Percentiles rank a stretch among this genome's conserved stretches.
phyloP scores from a whole-genome alignment of 2,329 filamentous ascomycete genomes.

The Ophiostoma piceae region DNA sequence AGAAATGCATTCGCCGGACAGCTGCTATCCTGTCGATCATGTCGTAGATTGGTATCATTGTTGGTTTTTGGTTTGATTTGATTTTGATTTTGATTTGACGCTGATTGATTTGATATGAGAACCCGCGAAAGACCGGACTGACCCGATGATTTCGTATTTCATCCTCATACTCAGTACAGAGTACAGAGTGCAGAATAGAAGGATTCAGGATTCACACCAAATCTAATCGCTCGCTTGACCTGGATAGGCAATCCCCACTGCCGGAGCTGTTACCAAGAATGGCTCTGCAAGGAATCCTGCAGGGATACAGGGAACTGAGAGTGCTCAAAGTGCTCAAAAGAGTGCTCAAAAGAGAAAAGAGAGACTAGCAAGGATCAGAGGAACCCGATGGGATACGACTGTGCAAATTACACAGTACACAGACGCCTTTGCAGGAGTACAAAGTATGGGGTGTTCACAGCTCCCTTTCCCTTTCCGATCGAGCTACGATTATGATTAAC shows the following conservation, averaged over 20 bases:
- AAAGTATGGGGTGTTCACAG: background rate
- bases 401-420: background rate
- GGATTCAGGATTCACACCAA: background rate
- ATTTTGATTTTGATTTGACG: background rate
- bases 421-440: background rate
- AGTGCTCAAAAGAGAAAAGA: background rate
- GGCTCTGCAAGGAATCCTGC: background rate
- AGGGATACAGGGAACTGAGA: background rate
- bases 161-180: too few species aligned
- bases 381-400: conserved; percentile 6
- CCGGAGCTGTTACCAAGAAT: conserved; percentile 14
- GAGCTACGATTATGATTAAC: background rate
- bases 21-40: background rate
- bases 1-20: background rate
- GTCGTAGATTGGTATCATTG: background rate
- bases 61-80: background rate
- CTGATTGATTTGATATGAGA: background rate
- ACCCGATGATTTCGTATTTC: background rate
- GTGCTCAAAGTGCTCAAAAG: background rate
- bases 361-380: background rate
- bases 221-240: conserved; percentile 3
- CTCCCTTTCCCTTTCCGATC: conserved; percentile 10
- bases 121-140: background rate
- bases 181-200: background rate
- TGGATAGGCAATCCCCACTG: background rate